These are phyloP conservation scores for Helicocarpus griseus DNA, from an alignment of 2,329 filamentous ascomycete species.

Conservation along the genomic window DNA sequence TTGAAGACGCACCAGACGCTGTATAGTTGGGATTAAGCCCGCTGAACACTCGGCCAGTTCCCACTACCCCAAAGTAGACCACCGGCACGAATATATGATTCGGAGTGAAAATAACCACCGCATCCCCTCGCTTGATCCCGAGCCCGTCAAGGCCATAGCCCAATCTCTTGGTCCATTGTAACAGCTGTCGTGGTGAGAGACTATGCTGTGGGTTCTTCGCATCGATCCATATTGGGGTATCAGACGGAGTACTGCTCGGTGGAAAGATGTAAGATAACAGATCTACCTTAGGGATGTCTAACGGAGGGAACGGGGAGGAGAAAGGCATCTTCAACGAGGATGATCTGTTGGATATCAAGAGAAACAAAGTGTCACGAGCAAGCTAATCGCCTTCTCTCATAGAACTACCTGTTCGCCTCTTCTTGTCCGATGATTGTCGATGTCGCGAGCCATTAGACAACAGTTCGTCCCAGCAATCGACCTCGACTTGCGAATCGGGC, in stretches of 20 bases:
- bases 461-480: too few species aligned
- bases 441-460: too few species aligned
- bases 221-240: conserved; percentile 47
- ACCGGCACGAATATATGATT: conserved; percentile 50
- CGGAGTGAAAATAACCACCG: conserved; percentile 45
- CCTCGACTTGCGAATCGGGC: too few species aligned
- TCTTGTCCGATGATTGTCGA: too few species aligned
- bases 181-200: conserved; percentile 39
- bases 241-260: conserved; percentile 8
- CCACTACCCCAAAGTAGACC: conserved; percentile 46
- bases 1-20: too few species aligned
- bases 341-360: not conserved
- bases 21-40: conserved; percentile 45
- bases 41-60: conserved; percentile 45
- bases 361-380: not conserved
- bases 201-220: conserved; percentile 35
- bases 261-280: conserved; percentile 14
- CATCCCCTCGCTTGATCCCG: conserved; percentile 40
- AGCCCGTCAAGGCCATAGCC: conserved; percentile 37
- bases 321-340: conserved; percentile 12
- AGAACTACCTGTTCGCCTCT: too few species aligned
- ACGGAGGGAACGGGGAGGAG: conserved; percentile 9
- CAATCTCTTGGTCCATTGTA: conserved; percentile 44
- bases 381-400: too few species aligned
- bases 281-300: conserved; percentile 10